A percentile compares a stretch with the other conserved stretches of the same genome.
Conservation (phyloP, 2,329 filamentous ascomycete genomes). For the Fusarium sp. region DNA sequence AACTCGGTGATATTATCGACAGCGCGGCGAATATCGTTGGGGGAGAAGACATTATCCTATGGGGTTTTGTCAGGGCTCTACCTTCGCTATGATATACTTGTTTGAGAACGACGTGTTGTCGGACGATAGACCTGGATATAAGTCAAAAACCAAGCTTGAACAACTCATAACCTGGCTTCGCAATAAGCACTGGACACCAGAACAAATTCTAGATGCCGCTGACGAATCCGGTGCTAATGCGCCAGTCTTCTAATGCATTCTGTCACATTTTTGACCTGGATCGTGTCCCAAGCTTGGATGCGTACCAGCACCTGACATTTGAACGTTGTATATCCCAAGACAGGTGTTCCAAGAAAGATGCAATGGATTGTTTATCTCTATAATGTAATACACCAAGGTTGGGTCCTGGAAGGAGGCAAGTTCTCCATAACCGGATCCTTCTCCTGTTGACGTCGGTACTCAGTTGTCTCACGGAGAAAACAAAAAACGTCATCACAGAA, state of each 20-base stretch:
- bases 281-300: neutral
- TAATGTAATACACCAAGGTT: neutral
- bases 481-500: neutral
- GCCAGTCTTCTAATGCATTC: neutral
- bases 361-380: neutral
- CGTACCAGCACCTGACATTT: too few relatives aligned
- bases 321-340: neutral
- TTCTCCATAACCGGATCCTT: neutral
- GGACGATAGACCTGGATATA: neutral
- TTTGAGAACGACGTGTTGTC: neutral
- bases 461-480: neutral
- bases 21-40: neutral
- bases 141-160: neutral
- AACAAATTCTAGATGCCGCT: neutral
- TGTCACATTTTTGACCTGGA: too few relatives aligned
- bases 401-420: neutral
- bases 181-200: neutral
- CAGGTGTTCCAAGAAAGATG: neutral
- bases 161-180: neutral
- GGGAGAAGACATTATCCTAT: slow-evolving; percentile 13
- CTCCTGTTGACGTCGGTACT: neutral
- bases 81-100: slow-evolving; percentile 3
- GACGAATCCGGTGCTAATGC: neutral
- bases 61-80: slow-evolving; percentile 11
- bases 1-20: neutral